These are phyloP conservation scores for Malassezia nana DNA, from an alignment of 1,284 basidiomycete genomes.

Conservation along the genomic window DNA sequence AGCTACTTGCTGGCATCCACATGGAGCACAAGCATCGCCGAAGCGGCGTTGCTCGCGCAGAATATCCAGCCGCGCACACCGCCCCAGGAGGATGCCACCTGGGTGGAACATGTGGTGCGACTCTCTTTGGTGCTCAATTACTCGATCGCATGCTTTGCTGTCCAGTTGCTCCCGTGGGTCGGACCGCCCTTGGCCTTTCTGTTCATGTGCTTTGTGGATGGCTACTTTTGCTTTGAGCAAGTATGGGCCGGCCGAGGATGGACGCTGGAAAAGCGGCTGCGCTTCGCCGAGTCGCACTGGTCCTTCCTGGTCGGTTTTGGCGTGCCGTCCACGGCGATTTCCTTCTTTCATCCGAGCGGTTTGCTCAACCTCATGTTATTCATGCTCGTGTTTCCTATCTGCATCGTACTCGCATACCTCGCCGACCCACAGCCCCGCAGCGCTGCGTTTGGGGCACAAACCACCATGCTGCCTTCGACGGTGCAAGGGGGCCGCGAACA, in stretches of 20 bases:
- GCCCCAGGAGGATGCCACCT: neutral
- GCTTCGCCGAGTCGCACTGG: slow-evolving; percentile 45
- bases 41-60: slow-evolving; percentile 33
- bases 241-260: slow-evolving; percentile 41
- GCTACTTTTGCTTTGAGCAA: slow-evolving; percentile 47
- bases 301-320: slow-evolving; percentile 46
- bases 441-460: slow-evolving; percentile 21
- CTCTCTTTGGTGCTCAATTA: slow-evolving; percentile 39
- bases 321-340: slow-evolving; percentile 40
- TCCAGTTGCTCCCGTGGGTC: slow-evolving; percentile 32
- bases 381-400: slow-evolving; percentile 45
- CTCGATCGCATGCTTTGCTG: slow-evolving; percentile 26
- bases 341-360: slow-evolving; percentile 45
- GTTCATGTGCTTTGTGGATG: slow-evolving; percentile 43
- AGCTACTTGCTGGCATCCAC: slow-evolving; percentile 42
- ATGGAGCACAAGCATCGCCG: slow-evolving; percentile 41
- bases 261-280: slow-evolving; percentile 31
- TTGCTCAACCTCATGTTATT: slow-evolving; percentile 46
- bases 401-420: slow-evolving; percentile 41
- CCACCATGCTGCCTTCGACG: slow-evolving; percentile 16
- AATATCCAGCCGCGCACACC: neutral
- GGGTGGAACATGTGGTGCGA: slow-evolving; percentile 31
- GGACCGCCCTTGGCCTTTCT: slow-evolving; percentile 33
- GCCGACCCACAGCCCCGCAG: slow-evolving; percentile 36
- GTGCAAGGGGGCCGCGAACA: slow-evolving; percentile 3